A percentile compares a stretch with the other conserved stretches of the same genome.
phyloP scores from a whole-genome alignment of 208 protist genomes.

The Porcisia hertigi region DNA sequence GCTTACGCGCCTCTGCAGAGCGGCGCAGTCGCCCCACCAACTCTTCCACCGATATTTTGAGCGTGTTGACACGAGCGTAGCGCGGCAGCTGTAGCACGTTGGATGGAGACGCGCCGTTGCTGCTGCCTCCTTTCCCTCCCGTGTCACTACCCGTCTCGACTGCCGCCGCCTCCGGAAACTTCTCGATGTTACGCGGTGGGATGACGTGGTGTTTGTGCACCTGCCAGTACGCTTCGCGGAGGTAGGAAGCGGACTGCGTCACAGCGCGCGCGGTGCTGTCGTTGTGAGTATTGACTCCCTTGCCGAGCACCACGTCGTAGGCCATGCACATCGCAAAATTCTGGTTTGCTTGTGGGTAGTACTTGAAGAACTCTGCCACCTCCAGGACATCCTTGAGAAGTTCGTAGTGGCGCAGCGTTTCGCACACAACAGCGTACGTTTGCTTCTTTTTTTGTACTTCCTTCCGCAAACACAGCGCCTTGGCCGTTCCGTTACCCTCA shows the following conservation, averaged over 20 bases:
- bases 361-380: slow-evolving; percentile 82
- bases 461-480: slow-evolving; percentile 90
- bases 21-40: slow-evolving; percentile 64
- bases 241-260: slow-evolving; percentile 59
- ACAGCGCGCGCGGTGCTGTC: slow-evolving; percentile 83
- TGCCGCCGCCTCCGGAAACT: slow-evolving; percentile 36
- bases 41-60: slow-evolving; percentile 76
- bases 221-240: slow-evolving; percentile 81
- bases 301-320: slow-evolving; percentile 88
- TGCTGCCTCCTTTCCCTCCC: slow-evolving; percentile 5
- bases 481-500: slow-evolving; percentile 78
- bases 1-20: slow-evolving; percentile 35
- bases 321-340: slow-evolving; percentile 83
- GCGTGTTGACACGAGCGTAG: slow-evolving; percentile 89
- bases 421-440: slow-evolving; percentile 92
- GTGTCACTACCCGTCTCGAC: neutral
- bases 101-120: neutral
- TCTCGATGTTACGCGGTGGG: slow-evolving; percentile 51
- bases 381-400: slow-evolving; percentile 86
- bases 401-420: slow-evolving; percentile 88
- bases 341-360: slow-evolving; percentile 70
- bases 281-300: slow-evolving; percentile 84
- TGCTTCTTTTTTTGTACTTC: slow-evolving; percentile 93
- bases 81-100: slow-evolving; percentile 53
- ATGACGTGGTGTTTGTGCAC: slow-evolving; percentile 84